phyloP scores from a whole-genome alignment of 257 asterid species.

The Prunella vulgaris region DNA sequence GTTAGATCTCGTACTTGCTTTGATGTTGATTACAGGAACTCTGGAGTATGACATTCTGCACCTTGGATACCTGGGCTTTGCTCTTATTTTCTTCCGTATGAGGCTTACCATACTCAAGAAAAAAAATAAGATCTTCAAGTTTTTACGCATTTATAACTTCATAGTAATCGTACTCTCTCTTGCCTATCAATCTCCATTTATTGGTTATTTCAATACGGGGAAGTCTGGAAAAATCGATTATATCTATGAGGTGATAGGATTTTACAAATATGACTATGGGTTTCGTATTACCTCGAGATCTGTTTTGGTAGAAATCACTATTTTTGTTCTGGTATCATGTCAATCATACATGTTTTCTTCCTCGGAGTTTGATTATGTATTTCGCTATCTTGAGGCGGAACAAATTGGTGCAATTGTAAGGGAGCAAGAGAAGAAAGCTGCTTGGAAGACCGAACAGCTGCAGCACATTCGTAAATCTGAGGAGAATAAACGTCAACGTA shows the following conservation, averaged over 20 bases:
- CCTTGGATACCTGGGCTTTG: constrained; percentile 94
- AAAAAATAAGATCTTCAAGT: constrained; percentile 88
- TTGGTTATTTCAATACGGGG: constrained; percentile 73
- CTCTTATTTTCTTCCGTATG: constrained; percentile 90
- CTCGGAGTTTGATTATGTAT: constrained; percentile 92
- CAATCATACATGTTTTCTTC: constrained; percentile 98
- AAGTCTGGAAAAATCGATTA: constrained; percentile 77
- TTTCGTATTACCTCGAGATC: constrained; percentile 96
- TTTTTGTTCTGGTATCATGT: constrained; percentile 83
- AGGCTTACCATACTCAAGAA: constrained; percentile 86
- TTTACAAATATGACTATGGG: constrained; percentile 94
- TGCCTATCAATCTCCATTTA: constrained; percentile 90
- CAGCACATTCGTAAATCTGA: constrained; percentile 89
- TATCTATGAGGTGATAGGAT: constrained; percentile 92
- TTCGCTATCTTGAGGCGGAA: constrained; percentile 97
- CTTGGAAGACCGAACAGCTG: constrained; percentile 94
- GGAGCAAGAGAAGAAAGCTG: constrained; percentile 96
- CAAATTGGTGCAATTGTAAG: constrained; percentile 98
- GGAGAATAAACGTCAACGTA: constrained; percentile 83
- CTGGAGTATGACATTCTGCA: constrained; percentile 93
- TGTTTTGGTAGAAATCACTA: constrained; percentile 88
- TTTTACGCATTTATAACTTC: constrained; percentile 76
- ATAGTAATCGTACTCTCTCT: constrained; percentile 90
- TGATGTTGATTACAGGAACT: constrained; percentile 88
- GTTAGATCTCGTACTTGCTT: constrained; percentile 82